A percentile compares a stretch with the other conserved stretches of the same genome.
These are phyloP conservation scores for Paramarasmius palmivorus DNA, from an alignment of 1,284 basidiomycete genomes.

Conservation along the genomic window DNA sequence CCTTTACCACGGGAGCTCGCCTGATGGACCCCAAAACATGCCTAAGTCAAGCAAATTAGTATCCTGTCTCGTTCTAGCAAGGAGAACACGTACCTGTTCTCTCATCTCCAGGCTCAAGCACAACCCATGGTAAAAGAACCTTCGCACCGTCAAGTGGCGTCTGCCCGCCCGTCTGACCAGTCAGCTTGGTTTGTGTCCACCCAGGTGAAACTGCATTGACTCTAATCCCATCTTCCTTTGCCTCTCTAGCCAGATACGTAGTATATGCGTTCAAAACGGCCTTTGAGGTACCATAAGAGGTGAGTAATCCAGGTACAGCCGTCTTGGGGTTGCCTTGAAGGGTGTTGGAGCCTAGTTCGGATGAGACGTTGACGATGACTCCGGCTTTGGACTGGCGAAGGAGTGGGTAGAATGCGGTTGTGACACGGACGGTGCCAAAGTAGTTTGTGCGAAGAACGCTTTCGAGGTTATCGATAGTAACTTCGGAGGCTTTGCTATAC, in stretches of 20 bases:
- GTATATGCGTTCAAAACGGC: constrained; percentile 23
- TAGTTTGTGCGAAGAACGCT: constrained; percentile 38
- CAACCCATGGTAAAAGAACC: constrained; percentile 1
- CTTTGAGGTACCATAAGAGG: constrained; percentile 22
- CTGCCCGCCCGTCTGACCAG: constrained; percentile 1
- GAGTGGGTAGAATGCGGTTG: constrained; percentile 34
- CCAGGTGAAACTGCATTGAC: constrained; percentile 17
- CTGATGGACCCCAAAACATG: too few relatives aligned
- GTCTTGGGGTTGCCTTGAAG: not conserved
- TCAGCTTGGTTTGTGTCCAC: constrained; percentile 14
- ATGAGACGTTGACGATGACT: constrained; percentile 34
- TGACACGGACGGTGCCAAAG: constrained; percentile 36
- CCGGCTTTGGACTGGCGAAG: constrained; percentile 28
- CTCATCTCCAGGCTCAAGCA: constrained; percentile 7
- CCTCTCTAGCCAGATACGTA: constrained; percentile 19
- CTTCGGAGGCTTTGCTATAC: constrained; percentile 29
- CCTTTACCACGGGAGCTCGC: too few relatives aligned
- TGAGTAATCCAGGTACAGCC: not conserved
- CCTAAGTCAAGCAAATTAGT: too few relatives aligned
- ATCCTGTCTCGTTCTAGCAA: not conserved
- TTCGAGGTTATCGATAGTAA: constrained; percentile 32
- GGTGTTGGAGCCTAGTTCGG: constrained; percentile 58
- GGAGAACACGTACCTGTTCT: constrained; percentile 2
- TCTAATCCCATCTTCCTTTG: constrained; percentile 13
- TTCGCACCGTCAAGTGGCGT: constrained; percentile 7